phyloP scores from a whole-genome alignment of 2,329 filamentous ascomycete genomes.

The Celoporthe dispersa region DNA sequence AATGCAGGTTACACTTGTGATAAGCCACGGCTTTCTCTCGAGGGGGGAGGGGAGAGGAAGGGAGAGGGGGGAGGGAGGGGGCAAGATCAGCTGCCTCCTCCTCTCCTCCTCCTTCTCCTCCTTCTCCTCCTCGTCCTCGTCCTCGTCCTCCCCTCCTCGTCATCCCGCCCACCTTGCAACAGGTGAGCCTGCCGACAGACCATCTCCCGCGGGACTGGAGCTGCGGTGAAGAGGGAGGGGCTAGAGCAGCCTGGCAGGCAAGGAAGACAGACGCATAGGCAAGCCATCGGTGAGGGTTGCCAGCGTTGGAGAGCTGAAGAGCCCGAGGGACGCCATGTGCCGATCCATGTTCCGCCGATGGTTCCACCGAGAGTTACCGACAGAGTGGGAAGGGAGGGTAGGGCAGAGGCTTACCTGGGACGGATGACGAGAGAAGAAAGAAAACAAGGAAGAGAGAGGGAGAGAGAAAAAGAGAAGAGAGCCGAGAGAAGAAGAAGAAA shows the following conservation, averaged over 20 bases:
- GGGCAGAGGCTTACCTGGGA: background rate
- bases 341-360: constrained; percentile 2
- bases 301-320: constrained; percentile 12
- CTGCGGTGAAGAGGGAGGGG: background rate
- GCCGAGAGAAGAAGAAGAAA: background rate
- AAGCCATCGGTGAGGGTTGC: background rate
- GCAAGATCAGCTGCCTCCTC: background rate
- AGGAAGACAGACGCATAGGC: background rate
- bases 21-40: constrained; percentile 15
- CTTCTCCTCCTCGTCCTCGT: background rate
- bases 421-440: background rate
- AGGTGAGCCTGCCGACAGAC: background rate
- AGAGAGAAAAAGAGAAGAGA: no score
- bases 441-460: background rate
- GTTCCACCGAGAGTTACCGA: constrained; percentile 2
- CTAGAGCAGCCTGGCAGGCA: background rate
- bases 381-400: constrained; percentile 4
- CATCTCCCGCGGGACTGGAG: no score
- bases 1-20: constrained; percentile 19
- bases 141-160: background rate
- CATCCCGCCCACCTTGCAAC: background rate
- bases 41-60: background rate
- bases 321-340: constrained; percentile 2
- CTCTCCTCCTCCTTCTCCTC: background rate
- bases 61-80: background rate